Conservation (phyloP, 441 rosid genomes). For the Francoa sonchifolia region DNA sequence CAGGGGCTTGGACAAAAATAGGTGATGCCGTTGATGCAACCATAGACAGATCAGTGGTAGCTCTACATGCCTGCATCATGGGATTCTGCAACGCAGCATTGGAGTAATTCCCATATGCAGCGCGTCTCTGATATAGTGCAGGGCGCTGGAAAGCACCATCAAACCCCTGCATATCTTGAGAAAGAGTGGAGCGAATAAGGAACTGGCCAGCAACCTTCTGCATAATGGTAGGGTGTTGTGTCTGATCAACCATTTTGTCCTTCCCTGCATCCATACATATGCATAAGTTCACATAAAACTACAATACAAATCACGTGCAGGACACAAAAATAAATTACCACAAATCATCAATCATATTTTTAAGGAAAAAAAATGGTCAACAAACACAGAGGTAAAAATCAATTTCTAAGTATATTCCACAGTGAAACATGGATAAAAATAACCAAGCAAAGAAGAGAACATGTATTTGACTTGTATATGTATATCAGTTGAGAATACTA, state of each 20-base stretch:
- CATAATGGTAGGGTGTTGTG: constrained; percentile 43
- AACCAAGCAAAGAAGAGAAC: too few species aligned
- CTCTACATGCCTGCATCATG: constrained; percentile 8
- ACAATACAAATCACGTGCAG: too few species aligned
- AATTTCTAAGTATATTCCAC: too few species aligned
- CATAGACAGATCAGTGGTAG: constrained; percentile 16
- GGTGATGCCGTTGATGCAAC: constrained; percentile 28
- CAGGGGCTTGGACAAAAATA: constrained; percentile 34
- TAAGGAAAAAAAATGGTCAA: too few species aligned
- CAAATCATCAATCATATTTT: too few species aligned
- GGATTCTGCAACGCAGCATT: constrained; percentile 36
- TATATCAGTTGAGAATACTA: too few species aligned
- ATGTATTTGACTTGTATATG: too few species aligned
- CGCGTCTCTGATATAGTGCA: constrained; percentile 23
- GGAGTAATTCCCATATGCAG: constrained; percentile 34
- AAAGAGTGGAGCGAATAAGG: constrained; percentile 21
- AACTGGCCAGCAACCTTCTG: constrained; percentile 57
- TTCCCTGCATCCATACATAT: too few species aligned
- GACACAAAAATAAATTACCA: too few species aligned
- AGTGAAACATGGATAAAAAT: too few species aligned
- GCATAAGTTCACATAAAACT: too few species aligned
- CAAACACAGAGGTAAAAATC: too few species aligned
- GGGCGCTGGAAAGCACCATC: constrained; percentile 34
- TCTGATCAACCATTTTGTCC: constrained; percentile 53
- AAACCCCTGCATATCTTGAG: constrained; percentile 26